Conservation (phyloP, 768 basidiomycete species). For the Royoungia palumana region DNA sequence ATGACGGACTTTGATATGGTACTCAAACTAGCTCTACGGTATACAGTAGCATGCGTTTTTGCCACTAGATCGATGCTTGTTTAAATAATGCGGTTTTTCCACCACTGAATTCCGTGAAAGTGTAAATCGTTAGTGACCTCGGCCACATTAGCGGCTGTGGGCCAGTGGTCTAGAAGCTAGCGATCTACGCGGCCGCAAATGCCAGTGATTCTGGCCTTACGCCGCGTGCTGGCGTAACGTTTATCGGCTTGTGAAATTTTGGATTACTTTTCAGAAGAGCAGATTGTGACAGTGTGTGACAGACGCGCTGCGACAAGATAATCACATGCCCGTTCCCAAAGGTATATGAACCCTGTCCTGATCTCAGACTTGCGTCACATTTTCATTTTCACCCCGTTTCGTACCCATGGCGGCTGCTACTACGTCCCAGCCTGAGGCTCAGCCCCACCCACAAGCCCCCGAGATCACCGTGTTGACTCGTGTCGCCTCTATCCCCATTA, state of each 20-base stretch:
- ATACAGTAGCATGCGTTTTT: no score
- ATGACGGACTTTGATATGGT: no score
- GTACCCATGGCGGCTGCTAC: slow-evolving; percentile 37
- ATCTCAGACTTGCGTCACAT: slow-evolving; percentile 5
- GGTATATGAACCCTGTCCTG: slow-evolving; percentile 29
- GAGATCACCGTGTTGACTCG: slow-evolving; percentile 61
- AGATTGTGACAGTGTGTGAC: slow-evolving; percentile 25
- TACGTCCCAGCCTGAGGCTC: slow-evolving; percentile 18
- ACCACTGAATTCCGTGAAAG: background rate
- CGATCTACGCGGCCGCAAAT: no score
- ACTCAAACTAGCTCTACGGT: background rate
- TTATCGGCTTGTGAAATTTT: no score
- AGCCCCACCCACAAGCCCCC: slow-evolving; percentile 33
- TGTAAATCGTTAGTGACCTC: background rate
- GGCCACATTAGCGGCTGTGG: no score
- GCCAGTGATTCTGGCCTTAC: no score
- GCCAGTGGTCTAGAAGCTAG: no score
- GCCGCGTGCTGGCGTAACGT: no score
- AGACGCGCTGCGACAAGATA: slow-evolving; percentile 11
- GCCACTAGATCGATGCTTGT: no score
- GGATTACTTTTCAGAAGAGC: background rate
- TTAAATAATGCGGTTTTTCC: background rate
- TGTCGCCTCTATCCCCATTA: slow-evolving; percentile 69
- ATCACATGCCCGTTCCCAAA: slow-evolving; percentile 23
- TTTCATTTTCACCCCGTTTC: slow-evolving; percentile 3